Evolutionary conservation across 495 filamentous ascomycete genomes (phyloP).

Genomic region (Tuber brumale): DNA sequence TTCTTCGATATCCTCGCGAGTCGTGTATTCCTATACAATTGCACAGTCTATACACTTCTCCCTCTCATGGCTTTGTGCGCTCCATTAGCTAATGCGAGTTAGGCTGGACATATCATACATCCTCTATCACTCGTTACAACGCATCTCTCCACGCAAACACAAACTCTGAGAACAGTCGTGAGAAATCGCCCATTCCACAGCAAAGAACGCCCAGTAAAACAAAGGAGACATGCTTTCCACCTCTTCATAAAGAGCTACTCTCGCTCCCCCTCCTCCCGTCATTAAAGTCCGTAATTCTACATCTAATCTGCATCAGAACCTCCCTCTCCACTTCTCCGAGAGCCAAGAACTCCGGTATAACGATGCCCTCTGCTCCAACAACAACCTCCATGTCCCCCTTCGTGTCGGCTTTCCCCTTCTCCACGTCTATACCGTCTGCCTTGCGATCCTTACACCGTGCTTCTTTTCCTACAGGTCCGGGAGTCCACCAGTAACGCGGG

Average conservation of each 20-base stretch:
- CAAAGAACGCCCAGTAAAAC: slow-evolving; percentile 1
- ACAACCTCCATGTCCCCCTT: slow-evolving; percentile 4
- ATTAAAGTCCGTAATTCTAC: slow-evolving; percentile 25
- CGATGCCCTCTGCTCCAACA: slow-evolving; percentile 27
- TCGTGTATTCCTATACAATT: not conserved
- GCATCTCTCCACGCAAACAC: not conserved
- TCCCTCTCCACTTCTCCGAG: slow-evolving; percentile 28
- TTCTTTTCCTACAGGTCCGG: slow-evolving; percentile 44
- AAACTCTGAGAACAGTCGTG: not conserved
- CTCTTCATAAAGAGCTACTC: slow-evolving; percentile 11
- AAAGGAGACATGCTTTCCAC: not conserved
- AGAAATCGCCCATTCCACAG: not conserved
- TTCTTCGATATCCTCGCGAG: not conserved
- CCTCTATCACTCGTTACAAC: not conserved
- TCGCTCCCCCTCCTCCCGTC: slow-evolving; percentile 17
- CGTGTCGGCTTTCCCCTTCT: not conserved
- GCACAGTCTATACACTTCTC: not conserved
- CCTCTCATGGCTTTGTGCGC: not conserved
- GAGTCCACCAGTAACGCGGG: slow-evolving; percentile 73
- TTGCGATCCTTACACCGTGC: not conserved
- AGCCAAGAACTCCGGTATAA: slow-evolving; percentile 33
- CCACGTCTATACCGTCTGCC: slow-evolving; percentile 4
- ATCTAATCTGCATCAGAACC: slow-evolving; percentile 33
- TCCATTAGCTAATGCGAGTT: not conserved
- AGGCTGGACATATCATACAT: not conserved